A percentile compares a stretch with the other conserved stretches of the same genome.
Conservation (phyloP, 495 filamentous ascomycete genomes). For the Penicillium canariense region DNA sequence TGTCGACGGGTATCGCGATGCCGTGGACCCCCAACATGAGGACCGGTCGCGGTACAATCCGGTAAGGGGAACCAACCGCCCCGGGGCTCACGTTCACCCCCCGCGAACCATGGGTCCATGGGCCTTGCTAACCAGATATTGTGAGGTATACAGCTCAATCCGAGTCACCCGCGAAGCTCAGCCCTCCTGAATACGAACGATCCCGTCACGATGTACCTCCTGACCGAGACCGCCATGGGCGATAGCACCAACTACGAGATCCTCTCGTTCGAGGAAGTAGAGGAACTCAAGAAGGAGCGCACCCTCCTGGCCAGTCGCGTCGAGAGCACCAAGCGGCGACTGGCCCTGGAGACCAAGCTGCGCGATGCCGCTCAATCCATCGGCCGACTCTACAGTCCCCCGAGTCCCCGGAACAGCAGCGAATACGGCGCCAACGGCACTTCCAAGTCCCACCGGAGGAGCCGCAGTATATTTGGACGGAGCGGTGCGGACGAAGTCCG, state of each 20-base stretch:
- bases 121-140: conserved; percentile 16
- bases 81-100: not conserved
- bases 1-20: conserved; percentile 47
- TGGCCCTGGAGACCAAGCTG: conserved; percentile 90
- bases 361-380: conserved; percentile 89
- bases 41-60: conserved; percentile 40
- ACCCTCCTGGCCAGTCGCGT: conserved; percentile 67
- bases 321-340: conserved; percentile 72
- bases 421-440: conserved; percentile 31
- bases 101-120: not conserved
- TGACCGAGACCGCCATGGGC: conserved; percentile 88
- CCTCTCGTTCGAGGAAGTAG: conserved; percentile 85
- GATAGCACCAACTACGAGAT: conserved; percentile 84
- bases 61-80: conserved; percentile 28
- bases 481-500: conserved; percentile 28
- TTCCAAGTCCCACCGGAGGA: conserved; percentile 28
- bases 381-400: conserved; percentile 67
- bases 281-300: conserved; percentile 83
- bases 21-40: conserved; percentile 32
- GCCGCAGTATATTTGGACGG: conserved; percentile 53
- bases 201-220: conserved; percentile 71
- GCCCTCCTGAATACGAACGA: conserved; percentile 50
- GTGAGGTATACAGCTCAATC: conserved; percentile 29
- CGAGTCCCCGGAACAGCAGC: conserved; percentile 38
- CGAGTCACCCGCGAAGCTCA: conserved; percentile 38